Base-by-base conservation (phyloP, 306 rosid genomes). In the Casuarina glauca region DNA sequence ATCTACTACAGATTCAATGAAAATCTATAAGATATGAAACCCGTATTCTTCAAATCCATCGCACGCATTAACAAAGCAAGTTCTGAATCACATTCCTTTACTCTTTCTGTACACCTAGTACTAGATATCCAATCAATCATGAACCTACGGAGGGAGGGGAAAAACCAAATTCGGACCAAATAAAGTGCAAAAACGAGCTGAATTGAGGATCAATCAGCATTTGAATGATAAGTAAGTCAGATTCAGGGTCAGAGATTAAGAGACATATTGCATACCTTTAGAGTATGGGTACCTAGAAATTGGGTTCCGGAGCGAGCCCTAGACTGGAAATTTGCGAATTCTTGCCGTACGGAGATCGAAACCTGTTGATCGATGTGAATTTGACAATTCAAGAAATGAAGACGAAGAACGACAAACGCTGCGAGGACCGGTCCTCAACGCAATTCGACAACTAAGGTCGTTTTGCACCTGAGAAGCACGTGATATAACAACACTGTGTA, bases 391-490 rank as follows among this genome's bases (percentile, higher is more conserved):
- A 74, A 52, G 66, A 64, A 55, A 53, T 55, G 70, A 55, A 66
- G 74, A 73, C 55, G 82, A 79, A 79, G 82, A 64, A 26, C 32
- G 32, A 26, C 32, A 26, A 50, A 57, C 20, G 16, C 48, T 26
- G 41, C 45, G 52, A 41, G 15, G 10, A 44, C 57, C 32, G 36
- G 15, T 26, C 57, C 19, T 26, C 60, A 55, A 70, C 76, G 51
- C 76, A 39, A 32, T 43, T 57, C 36, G 58, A 20, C 54, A 20
- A 52, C 62, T 74, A 32, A 43, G 17, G 35, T 60, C 38, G 5
- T 42, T 17, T 49, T 58, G 32, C 82, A 72, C 77, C 73, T 73
- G 78, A 32, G 2, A n/a, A 4, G 55, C 82, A 73, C 78, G 82
- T 73, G 82, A 78, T 15, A 9, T 39, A 0, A 19, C 51, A 20